A percentile compares a stretch with the other conserved stretches of the same genome.
Conservation (phyloP, 495 filamentous ascomycete genomes). For the Letharia columbiana region DNA sequence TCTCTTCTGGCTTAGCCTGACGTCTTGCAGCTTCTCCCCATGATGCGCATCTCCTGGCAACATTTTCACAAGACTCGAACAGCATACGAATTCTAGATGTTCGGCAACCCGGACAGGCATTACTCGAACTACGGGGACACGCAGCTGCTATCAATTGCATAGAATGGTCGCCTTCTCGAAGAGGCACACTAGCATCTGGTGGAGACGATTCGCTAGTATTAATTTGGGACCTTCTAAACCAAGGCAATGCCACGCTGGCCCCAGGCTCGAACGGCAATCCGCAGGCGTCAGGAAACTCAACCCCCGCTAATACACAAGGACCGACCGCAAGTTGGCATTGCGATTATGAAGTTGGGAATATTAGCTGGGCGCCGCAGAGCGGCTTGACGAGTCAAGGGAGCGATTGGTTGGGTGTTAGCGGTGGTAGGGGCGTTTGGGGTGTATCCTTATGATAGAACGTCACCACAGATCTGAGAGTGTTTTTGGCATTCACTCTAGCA, state of each 20-base stretch:
- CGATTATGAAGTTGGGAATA: constrained; percentile 91
- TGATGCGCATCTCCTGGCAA: constrained; percentile 90
- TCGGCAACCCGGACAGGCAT: constrained; percentile 88
- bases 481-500: background rate
- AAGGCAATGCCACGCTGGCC: constrained; percentile 37
- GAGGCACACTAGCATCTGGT: constrained; percentile 84
- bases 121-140: constrained; percentile 92
- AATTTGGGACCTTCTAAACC: constrained; percentile 85
- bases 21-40: constrained; percentile 68
- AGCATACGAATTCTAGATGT: constrained; percentile 94
- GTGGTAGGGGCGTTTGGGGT: constrained; percentile 86
- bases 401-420: constrained; percentile 92
- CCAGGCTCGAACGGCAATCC: constrained; percentile 36
- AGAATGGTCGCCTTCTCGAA: constrained; percentile 84
- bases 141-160: constrained; percentile 77
- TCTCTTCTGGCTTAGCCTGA: constrained; percentile 16
- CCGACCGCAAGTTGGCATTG: constrained; percentile 86
- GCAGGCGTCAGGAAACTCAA: constrained; percentile 30
- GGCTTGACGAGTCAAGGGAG: constrained; percentile 61
- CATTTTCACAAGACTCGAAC: constrained; percentile 88
- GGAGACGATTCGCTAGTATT: constrained; percentile 86
- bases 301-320: constrained; percentile 50
- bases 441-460: constrained; percentile 51
- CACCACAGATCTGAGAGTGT: background rate
- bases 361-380: constrained; percentile 87